Conservation (phyloP, 78 protist genomes). For the Anaeramoeba flamelloides region DNA sequence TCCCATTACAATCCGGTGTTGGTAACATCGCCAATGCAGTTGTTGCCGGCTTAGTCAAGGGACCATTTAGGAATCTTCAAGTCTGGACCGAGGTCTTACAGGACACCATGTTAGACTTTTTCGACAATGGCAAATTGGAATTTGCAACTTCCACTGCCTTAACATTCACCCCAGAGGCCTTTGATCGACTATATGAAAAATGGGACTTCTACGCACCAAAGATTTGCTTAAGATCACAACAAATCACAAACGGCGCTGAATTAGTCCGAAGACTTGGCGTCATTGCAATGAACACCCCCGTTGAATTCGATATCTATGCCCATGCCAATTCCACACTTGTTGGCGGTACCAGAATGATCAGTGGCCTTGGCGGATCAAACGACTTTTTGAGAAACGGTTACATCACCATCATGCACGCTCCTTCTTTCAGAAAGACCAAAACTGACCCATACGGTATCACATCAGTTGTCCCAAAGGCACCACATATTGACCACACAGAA, state of each 20-base stretch:
- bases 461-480: constrained; percentile 15
- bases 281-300: constrained; percentile 50
- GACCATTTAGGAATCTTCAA: not conserved
- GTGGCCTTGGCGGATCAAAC: constrained; percentile 57
- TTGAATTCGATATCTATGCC: constrained; percentile 51
- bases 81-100: constrained; percentile 22
- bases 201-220: constrained; percentile 36
- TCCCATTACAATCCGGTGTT: constrained; percentile 16
- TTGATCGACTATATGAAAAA: constrained; percentile 27
- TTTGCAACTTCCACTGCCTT: not conserved
- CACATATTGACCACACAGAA: constrained; percentile 20
- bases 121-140: constrained; percentile 15
- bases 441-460: constrained; percentile 18
- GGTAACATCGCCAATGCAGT: constrained; percentile 23
- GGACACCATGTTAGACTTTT: constrained; percentile 11
- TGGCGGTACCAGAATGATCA: constrained; percentile 37
- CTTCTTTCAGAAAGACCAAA: constrained; percentile 42
- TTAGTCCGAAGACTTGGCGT: constrained; percentile 33
- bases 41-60: constrained; percentile 10
- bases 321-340: constrained; percentile 43
- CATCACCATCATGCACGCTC: constrained; percentile 43
- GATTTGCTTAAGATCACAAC: constrained; percentile 34
- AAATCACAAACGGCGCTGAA: constrained; percentile 42
- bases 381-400: constrained; percentile 42
- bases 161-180: not conserved